These are phyloP conservation scores for Volvox africanus DNA, from an alignment of 139 green algal species.

Conservation along the genomic window DNA sequence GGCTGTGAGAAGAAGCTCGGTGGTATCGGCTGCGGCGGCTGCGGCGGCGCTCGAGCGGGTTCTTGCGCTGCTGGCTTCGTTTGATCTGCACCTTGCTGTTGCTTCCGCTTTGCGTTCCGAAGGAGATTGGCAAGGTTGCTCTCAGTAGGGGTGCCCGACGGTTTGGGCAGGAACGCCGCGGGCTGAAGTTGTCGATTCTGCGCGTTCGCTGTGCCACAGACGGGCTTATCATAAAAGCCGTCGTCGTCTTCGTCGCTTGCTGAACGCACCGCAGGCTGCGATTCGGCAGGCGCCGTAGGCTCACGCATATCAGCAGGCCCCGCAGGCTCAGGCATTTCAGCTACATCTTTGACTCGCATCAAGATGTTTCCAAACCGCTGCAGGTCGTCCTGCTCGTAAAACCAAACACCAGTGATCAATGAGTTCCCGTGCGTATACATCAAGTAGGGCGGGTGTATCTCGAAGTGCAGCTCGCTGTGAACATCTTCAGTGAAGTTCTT, in stretches of 20 bases:
- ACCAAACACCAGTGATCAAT: conserved; percentile 93
- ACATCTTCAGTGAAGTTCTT: conserved; percentile 88
- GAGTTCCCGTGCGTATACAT: conserved; percentile 84
- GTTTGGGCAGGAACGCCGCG: background rate
- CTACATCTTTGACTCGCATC: conserved; percentile 64
- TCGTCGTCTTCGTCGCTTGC: conserved; percentile 43
- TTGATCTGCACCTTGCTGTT: background rate
- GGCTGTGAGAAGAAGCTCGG: conserved; percentile 35
- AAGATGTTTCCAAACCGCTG: conserved; percentile 76
- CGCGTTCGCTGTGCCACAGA: too few relatives aligned
- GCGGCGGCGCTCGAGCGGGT: background rate
- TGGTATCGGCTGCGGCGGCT: background rate
- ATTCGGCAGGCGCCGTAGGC: background rate
- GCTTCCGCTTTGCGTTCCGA: conserved; percentile 43
- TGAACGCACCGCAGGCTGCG: too few relatives aligned
- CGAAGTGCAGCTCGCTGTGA: conserved; percentile 76
- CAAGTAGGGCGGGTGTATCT: conserved; percentile 86
- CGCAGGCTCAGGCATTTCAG: background rate
- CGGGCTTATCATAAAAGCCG: conserved; percentile 64
- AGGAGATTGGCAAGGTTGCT: conserved; percentile 51
- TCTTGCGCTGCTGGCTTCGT: background rate
- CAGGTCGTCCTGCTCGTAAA: conserved; percentile 88
- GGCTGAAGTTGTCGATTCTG: too few relatives aligned
- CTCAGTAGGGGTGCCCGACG: background rate
- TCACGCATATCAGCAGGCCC: background rate